Base-by-base conservation (phyloP, 768 basidiomycete species). In the Boletus rex-veris region DNA sequence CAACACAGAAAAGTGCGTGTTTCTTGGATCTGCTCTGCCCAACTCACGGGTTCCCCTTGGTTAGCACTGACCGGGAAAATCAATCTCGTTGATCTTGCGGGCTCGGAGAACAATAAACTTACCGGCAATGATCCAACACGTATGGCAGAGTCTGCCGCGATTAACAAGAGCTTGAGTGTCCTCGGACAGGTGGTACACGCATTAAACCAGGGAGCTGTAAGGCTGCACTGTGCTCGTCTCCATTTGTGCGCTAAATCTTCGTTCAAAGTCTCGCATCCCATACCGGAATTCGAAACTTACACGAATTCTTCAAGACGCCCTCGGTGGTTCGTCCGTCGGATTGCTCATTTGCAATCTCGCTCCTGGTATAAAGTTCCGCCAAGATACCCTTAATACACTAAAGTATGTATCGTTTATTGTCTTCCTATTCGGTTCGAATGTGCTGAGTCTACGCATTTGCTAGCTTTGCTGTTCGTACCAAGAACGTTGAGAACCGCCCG, bases 271-370 rank as follows among this genome's bases (percentile, higher is more conserved):
- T 28, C 84, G 90, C 21, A 87, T 95, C 54, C 93, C 93, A 0
- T 95, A 94, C 64, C 84, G 93, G 41, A 90, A 95, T 66, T 90
- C 90, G 1, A 93, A 93, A 65, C 76, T 95, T 33, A 96, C 92
- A 0, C 77, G 93, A 24, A 85, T 95, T 48, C 78, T 96, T 1
- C 91, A 94, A 84, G 91, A 92, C 57, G 91, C 92, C 0, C 81
- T 96, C 1, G 91, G 91, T 19, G 93, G 93, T 12, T 77, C 81
- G 2, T 86, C 89, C 0, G 77, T 90, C 10, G 89, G 89, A 2
- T 72, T 95, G 19, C 74, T 95, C 39, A 90, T 96, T 31, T 92
- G 91, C 69, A 93, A 93, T 61, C 74, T 96, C 9, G 89, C 92
- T 10, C 92, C 93, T 15, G 90, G 89, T 2, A 73, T 72, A 33